Conservation (phyloP, 768 basidiomycete genomes). For the Psilocybe sp. region DNA sequence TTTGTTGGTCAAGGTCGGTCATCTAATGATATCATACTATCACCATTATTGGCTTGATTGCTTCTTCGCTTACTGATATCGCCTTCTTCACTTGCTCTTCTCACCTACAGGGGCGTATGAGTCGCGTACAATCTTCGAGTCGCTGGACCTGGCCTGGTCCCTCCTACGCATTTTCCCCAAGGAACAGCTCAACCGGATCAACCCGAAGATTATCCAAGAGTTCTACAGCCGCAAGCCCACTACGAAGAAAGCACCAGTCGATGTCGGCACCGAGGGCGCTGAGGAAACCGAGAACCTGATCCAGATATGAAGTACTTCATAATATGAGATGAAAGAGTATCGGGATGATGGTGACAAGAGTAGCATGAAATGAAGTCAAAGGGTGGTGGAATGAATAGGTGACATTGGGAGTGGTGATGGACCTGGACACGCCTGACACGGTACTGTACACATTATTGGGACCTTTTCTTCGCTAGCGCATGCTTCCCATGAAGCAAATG, state of each 20-base stretch:
- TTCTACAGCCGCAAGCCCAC: slow-evolving; percentile 88
- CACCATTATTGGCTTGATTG: not conserved
- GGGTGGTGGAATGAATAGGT: slow-evolving; percentile 1
- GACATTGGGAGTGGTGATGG: not conserved
- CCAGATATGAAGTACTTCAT: slow-evolving; percentile 16
- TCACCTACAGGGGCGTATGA: slow-evolving; percentile 76
- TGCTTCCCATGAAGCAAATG: not conserved
- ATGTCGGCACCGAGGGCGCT: slow-evolving; percentile 42
- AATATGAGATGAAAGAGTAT: not conserved
- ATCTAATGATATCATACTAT: not conserved
- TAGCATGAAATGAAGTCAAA: not conserved
- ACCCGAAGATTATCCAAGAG: slow-evolving; percentile 92
- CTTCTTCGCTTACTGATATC: not conserved
- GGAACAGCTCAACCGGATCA: slow-evolving; percentile 97
- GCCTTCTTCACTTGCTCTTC: not conserved
- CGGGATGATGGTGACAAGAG: not conserved
- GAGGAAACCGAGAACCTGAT: slow-evolving; percentile 31
- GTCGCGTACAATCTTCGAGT: slow-evolving; percentile 94
- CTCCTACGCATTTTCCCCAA: slow-evolving; percentile 97
- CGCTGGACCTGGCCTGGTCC: slow-evolving; percentile 95
- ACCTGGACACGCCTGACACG: too few relatives aligned
- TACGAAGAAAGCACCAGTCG: slow-evolving; percentile 57
- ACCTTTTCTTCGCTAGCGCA: not conserved
- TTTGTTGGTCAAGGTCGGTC: slow-evolving; percentile 92
- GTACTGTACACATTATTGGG: not conserved